A percentile compares a stretch with the other conserved stretches of the same genome.
phyloP scores from a whole-genome alignment of 352 stramenopile genomes.

The Pythium monospermum region DNA sequence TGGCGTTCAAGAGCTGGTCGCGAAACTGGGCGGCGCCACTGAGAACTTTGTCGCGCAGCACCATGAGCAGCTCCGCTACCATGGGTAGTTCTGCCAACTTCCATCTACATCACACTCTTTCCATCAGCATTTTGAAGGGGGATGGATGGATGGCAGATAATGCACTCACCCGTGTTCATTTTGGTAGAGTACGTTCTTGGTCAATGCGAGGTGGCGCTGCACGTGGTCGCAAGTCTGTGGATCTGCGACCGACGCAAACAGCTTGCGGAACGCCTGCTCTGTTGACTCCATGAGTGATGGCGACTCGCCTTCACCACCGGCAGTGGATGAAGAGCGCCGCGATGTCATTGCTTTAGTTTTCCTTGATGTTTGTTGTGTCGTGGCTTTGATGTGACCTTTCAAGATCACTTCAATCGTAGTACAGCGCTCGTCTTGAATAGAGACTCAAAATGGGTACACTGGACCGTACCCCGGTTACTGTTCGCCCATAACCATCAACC shows the following conservation, averaged over 20 bases:
- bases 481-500: too few relatives aligned
- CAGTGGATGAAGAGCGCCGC: slow-evolving; percentile 2
- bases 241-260: slow-evolving; percentile 54
- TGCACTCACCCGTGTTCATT: slow-evolving; percentile 51
- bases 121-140: background rate
- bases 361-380: too few relatives aligned
- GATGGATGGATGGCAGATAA: background rate
- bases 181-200: slow-evolving; percentile 73
- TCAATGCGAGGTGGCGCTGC: slow-evolving; percentile 62
- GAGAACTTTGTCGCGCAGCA: slow-evolving; percentile 53
- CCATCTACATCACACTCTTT: slow-evolving; percentile 34
- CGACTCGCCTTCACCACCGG: background rate
- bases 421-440: background rate
- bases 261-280: slow-evolving; percentile 54
- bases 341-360: background rate
- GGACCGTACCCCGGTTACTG: too few relatives aligned
- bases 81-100: slow-evolving; percentile 58
- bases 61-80: slow-evolving; percentile 49
- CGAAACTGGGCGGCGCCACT: slow-evolving; percentile 40
- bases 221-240: slow-evolving; percentile 63
- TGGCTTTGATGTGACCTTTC: too few relatives aligned
- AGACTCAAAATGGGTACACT: background rate
- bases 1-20: slow-evolving; percentile 33
- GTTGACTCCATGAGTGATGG: slow-evolving; percentile 15
- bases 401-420: slow-evolving; percentile 10